phyloP scores from a whole-genome alignment of 106 monocot genomes.

The Vanilla planifolia region DNA sequence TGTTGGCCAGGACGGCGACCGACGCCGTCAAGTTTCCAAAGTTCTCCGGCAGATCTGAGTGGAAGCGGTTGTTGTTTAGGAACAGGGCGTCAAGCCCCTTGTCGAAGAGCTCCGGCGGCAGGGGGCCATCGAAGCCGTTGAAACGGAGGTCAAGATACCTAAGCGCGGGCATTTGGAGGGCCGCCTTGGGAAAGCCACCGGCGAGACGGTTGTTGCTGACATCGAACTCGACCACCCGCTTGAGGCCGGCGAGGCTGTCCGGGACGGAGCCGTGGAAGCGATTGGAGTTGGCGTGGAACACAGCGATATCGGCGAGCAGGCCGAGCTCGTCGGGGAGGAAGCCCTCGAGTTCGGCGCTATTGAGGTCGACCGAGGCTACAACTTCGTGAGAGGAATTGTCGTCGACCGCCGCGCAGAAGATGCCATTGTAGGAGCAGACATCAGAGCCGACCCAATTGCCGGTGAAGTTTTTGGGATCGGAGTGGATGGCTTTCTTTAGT shows the following conservation, averaged over 20 bases:
- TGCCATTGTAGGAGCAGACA: slow-evolving; percentile 65
- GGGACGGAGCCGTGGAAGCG: slow-evolving; percentile 73
- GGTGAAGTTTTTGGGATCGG: slow-evolving; percentile 65
- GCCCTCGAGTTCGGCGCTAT: slow-evolving; percentile 69
- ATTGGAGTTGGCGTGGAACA: slow-evolving; percentile 82
- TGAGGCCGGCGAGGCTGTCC: slow-evolving; percentile 15
- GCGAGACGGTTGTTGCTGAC: slow-evolving; percentile 73
- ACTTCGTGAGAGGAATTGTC: slow-evolving; percentile 22
- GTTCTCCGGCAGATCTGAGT: slow-evolving; percentile 9
- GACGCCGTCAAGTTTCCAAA: slow-evolving; percentile 13
- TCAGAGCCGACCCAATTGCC: slow-evolving; percentile 50
- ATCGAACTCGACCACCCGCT: slow-evolving; percentile 64
- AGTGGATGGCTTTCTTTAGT: slow-evolving; percentile 62
- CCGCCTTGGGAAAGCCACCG: slow-evolving; percentile 29
- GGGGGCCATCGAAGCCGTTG: not conserved
- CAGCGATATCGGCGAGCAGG: slow-evolving; percentile 48
- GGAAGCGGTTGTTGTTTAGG: slow-evolving; percentile 19
- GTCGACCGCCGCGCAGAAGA: slow-evolving; percentile 49
- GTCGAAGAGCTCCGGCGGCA: not conserved
- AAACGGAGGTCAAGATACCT: not conserved
- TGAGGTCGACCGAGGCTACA: slow-evolving; percentile 72
- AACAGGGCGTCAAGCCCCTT: slow-evolving; percentile 7
- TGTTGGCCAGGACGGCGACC: slow-evolving; percentile 26
- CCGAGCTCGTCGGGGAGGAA: slow-evolving; percentile 64
- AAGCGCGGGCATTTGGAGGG: not conserved